Evolutionary conservation across 2,329 filamentous ascomycete species (phyloP).

Genomic region (Volutella citrinella): DNA sequence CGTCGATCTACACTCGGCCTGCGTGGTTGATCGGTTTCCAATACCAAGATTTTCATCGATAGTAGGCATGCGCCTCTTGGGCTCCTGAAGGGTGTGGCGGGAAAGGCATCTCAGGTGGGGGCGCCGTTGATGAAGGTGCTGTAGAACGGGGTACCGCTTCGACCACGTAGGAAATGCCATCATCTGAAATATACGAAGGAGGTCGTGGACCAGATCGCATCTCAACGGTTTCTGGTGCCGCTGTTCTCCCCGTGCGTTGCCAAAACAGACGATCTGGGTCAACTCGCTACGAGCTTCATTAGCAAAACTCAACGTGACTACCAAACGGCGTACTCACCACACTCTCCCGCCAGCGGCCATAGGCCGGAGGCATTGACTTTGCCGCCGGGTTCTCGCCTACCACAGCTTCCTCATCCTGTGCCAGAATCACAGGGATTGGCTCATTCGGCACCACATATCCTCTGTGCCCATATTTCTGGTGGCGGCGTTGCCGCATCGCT

Average conservation of each 20-base stretch:
- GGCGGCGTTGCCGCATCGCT: slow-evolving; percentile 19
- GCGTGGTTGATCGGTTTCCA: no score
- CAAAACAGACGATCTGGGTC: slow-evolving; percentile 81
- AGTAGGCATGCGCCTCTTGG: no score
- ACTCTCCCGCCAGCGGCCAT: slow-evolving; percentile 80
- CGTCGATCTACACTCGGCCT: no score
- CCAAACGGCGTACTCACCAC: slow-evolving; percentile 56
- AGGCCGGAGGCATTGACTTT: slow-evolving; percentile 72
- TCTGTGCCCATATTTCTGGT: slow-evolving; percentile 50
- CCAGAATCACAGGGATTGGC: slow-evolving; percentile 75
- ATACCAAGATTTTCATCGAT: no score
- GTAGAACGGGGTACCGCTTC: slow-evolving; percentile 62
- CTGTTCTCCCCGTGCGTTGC: slow-evolving; percentile 58
- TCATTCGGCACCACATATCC: slow-evolving; percentile 68
- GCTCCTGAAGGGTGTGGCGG: slow-evolving; percentile 50
- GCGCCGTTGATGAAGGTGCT: no score
- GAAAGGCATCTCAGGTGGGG: slow-evolving; percentile 41
- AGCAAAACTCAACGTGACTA: neutral
- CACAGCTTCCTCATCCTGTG: slow-evolving; percentile 68
- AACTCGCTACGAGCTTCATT: slow-evolving; percentile 53
- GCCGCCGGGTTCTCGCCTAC: slow-evolving; percentile 52
- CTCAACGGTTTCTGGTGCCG: no score
- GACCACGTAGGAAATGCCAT: slow-evolving; percentile 70
- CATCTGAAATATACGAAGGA: slow-evolving; percentile 73
- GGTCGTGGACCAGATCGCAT: slow-evolving; percentile 48